These are phyloP conservation scores for Candida frijolesensis DNA, from an alignment of 1,139 yeast genomes.

Conservation along the genomic window DNA sequence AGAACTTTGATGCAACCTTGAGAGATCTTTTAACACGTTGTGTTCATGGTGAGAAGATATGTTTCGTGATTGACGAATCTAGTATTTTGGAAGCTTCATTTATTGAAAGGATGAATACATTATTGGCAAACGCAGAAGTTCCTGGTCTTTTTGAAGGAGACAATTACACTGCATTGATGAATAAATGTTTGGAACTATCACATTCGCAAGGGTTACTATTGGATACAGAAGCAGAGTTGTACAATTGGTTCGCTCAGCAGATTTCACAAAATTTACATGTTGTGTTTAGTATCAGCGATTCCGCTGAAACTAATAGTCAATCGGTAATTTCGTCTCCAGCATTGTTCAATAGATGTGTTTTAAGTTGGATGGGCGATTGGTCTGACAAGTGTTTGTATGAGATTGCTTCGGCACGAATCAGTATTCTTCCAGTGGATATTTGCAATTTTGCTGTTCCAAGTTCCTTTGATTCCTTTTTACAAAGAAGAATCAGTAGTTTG, in stretches of 20 bases:
- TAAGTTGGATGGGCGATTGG: constrained; percentile 94
- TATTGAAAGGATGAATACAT: constrained; percentile 87
- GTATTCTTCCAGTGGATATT: constrained; percentile 54
- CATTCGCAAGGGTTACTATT: constrained; percentile 61
- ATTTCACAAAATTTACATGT: constrained; percentile 78
- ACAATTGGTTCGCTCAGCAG: constrained; percentile 72
- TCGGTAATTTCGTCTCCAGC: constrained; percentile 81
- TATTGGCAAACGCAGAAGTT: constrained; percentile 88
- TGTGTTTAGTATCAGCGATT: constrained; percentile 72
- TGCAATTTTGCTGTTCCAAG: constrained; percentile 40
- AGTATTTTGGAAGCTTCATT: constrained; percentile 76
- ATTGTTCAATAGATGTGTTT: constrained; percentile 83
- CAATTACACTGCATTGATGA: constrained; percentile 57
- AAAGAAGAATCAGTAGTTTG: constrained; percentile 20
- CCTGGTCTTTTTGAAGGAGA: constrained; percentile 90
- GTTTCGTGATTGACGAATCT: constrained; percentile 82
- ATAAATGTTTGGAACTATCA: constrained; percentile 60
- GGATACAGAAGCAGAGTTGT: constrained; percentile 73
- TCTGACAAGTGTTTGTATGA: constrained; percentile 49
- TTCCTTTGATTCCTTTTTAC: constrained; percentile 16
- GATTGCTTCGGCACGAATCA: constrained; percentile 49
- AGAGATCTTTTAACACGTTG: constrained; percentile 52
- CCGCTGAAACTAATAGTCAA: constrained; percentile 36
- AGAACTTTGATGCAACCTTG: constrained; percentile 69
- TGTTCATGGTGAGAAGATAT: constrained; percentile 60